phyloP scores from a whole-genome alignment of 768 basidiomycete species.

The Mycena kentingensis region DNA sequence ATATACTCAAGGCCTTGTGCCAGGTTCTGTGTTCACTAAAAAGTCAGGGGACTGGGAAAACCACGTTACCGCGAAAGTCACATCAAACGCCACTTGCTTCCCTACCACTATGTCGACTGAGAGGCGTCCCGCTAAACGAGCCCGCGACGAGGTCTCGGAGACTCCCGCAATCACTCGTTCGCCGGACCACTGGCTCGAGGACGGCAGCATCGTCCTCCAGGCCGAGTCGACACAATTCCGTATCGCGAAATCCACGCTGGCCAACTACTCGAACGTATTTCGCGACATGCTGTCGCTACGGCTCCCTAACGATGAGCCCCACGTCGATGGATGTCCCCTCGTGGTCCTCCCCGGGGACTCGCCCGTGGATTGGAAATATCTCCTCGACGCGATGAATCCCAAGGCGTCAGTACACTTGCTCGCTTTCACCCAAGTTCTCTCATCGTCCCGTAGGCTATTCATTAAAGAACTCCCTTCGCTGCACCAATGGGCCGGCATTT shows the following conservation, averaged over 20 bases:
- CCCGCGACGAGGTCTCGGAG: no score
- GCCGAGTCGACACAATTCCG: conserved; percentile 11
- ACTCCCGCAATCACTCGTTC: no score
- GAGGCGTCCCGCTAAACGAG: no score
- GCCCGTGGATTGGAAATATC: not conserved
- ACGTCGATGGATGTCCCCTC: not conserved
- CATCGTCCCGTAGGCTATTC: not conserved
- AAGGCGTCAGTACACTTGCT: not conserved
- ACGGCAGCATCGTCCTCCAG: conserved; percentile 16
- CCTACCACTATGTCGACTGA: no score
- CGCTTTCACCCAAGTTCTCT: not conserved
- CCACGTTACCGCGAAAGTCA: no score
- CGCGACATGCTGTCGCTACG: conserved; percentile 16
- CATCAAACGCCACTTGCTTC: no score
- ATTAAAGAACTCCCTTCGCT: not conserved
- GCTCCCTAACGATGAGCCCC: conserved; percentile 6
- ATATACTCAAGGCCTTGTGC: no score
- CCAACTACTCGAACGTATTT: conserved; percentile 13
- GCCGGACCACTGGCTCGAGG: not conserved
- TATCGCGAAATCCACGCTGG: conserved; percentile 6
- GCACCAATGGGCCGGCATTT: not conserved
- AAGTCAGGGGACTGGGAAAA: no score
- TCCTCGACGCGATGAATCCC: conserved; percentile 3
- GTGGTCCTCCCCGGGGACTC: not conserved
- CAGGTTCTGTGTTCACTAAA: no score